Base-by-base conservation (phyloP, 345 rosid genomes). In the Gossypium rotundifolium region DNA sequence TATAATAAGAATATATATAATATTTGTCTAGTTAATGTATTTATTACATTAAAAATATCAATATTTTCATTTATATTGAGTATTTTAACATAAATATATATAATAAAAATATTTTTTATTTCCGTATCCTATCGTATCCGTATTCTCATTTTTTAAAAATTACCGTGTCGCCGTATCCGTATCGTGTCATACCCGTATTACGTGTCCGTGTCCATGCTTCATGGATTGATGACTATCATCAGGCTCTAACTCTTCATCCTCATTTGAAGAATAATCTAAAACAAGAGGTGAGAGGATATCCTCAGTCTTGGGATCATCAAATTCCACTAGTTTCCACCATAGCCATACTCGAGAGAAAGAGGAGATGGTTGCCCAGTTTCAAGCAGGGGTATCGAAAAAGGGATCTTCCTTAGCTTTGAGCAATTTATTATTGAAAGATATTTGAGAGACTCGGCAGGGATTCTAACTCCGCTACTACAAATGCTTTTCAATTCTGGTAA, bases 321-420 rank as follows among this genome's bases (percentile, higher is more conserved):
- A 65, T 65, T 44, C 70, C 33, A 65, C 33, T 65, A 12, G 0
- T 5, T 65, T 7, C 70, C 70, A 65, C 70, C 70, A 44, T 65
- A 65, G 33, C 53, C 70, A 2, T 7, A 45, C 53, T 40, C 33
- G 9, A 65, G 55, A 46, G 55, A n/a, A 67, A 14, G 29, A 45
- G 71, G 20, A 66, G 12, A 46, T 7, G 55, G 55, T 48, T 67
- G 71, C 40, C 70, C 57, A 48, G 11, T 66, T 66, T 14, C 20
- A 66, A 66, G 54, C 54, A 46, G 12, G 13, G 55, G 22, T 13
- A 67, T 13, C 11, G 55, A 46, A 3, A 67, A 67, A 46, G 55
- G 55, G 71, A 46, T 48, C 71, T 25, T 48, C 71, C 2, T 67
- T 2, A 67, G 9, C 20, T 67, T 67, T 23, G 20, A 11, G 48